These are phyloP conservation scores for Metroxylon sagu DNA, from an alignment of 176 grass and related monocot species.

Conservation along the genomic window DNA sequence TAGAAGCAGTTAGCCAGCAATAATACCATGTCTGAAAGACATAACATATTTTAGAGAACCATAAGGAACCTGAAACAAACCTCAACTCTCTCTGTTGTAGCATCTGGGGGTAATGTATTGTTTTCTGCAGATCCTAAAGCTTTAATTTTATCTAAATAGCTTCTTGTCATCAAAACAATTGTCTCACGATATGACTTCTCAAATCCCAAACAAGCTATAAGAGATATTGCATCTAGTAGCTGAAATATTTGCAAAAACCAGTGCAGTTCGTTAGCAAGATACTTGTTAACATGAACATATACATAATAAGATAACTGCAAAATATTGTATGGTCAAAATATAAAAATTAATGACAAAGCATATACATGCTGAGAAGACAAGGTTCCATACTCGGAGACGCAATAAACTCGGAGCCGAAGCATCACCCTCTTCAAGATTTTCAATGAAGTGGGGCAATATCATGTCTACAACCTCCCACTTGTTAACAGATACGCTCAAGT, in stretches of 20 bases:
- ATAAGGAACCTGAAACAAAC: slow-evolving; percentile 30
- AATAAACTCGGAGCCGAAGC: slow-evolving; percentile 82
- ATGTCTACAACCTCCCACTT: slow-evolving; percentile 99
- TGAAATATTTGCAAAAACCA: slow-evolving; percentile 38
- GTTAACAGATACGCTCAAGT: slow-evolving; percentile 81
- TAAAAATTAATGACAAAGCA: slow-evolving; percentile 12
- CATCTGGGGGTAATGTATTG: slow-evolving; percentile 59
- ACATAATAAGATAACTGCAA: no score
- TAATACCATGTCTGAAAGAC: slow-evolving; percentile 10
- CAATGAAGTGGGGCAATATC: slow-evolving; percentile 96
- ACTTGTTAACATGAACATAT: slow-evolving; percentile 12
- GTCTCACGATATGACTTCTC: slow-evolving; percentile 98
- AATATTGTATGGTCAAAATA: no score
- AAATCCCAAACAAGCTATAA: slow-evolving; percentile 91
- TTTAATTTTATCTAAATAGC: slow-evolving; percentile 96
- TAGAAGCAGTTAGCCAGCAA: slow-evolving; percentile 49
- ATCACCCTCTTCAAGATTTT: slow-evolving; percentile 96
- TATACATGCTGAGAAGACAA: slow-evolving; percentile 23
- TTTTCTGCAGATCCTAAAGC: slow-evolving; percentile 56
- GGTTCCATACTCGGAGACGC: slow-evolving; percentile 68
- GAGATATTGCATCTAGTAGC: slow-evolving; percentile 95
- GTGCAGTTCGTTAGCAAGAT: slow-evolving; percentile 1
- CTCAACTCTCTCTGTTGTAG: slow-evolving; percentile 79
- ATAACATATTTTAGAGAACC: slow-evolving; percentile 10
- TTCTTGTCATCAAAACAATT: slow-evolving; percentile 99